Evolutionary conservation across 441 rosid genomes (phyloP), one percentile per base, ranked within the genome.

Genomic region (Adansonia rubrostipa): DNA sequence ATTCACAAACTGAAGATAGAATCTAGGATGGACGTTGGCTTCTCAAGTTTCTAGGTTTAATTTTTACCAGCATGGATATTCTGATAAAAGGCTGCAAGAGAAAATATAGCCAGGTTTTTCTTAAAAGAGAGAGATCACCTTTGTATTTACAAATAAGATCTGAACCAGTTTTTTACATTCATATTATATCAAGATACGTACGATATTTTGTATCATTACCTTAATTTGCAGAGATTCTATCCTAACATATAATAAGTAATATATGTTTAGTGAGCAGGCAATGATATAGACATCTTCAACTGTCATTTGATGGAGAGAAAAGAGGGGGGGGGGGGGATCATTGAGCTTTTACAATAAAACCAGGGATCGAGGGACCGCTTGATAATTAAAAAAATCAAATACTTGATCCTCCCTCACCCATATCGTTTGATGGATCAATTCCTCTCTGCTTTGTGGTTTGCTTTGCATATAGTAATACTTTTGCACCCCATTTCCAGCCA

Each of bases 281-380:
- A 44, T 44, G 33, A 44, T 67, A 44, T 1, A 4, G 71, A 20
- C 54, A 17, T 10, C 15, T 67, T 67, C 33, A 17, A 67, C 14
- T 45, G 51, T 67, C 53, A 44, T n/a, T 66, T 17, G 28, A 9
- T 67, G 53, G 71, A 44, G 33, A 67, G 15, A 44, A 40, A 40
- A 8, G 70, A 10, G 33, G 28, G 28, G 28, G n/a, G n/a, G 2
- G 33, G 9, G 7, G 17, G 15, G 6, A 36, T 40, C 33, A 48
- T 9, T 53, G 75, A 53, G 75, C 75, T 71, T 62, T 71, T 28
- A 14, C n/a, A 47, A n/a, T 71, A 24, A 3, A 67, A 67, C 54
- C 36, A 42, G 50, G 28, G 51, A 50, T 28, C 3, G 54, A 42
- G 50, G 54, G 72, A 19, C 53, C 53, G 14, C 53, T 44, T 3